Percentiles rank a stretch among this genome's conserved stretches.
phyloP scores from a whole-genome alignment of 257 asterid genomes.

The Nicotiana benthamiana region DNA sequence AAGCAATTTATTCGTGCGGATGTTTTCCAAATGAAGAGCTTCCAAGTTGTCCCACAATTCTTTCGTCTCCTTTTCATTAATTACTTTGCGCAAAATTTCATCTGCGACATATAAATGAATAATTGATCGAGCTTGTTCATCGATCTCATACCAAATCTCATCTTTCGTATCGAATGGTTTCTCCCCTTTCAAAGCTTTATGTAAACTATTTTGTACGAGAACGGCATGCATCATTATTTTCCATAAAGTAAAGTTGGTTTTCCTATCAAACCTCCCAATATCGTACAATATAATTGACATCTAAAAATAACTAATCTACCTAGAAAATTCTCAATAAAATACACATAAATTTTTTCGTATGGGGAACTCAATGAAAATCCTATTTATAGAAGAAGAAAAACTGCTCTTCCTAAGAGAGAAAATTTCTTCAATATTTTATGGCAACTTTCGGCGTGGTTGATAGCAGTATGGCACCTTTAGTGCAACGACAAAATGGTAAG shows the following conservation, averaged over 20 bases:
- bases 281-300: not conserved
- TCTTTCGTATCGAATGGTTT: not conserved
- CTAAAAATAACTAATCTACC: not conserved
- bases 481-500: too few relatives aligned
- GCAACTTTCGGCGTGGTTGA: too few relatives aligned
- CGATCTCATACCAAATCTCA: not conserved
- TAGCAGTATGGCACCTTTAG: too few relatives aligned
- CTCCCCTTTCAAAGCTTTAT: not conserved
- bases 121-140: not conserved
- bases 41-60: conserved; percentile 4
- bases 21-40: not conserved
- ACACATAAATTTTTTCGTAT: too few relatives aligned
- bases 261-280: not conserved
- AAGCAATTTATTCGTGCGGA: not conserved
- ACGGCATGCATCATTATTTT: not conserved
- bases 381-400: too few relatives aligned
- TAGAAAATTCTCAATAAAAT: too few relatives aligned
- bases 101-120: not conserved
- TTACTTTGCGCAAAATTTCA: not conserved
- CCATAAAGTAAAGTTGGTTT: not conserved
- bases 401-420: too few relatives aligned
- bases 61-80: not conserved
- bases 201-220: not conserved
- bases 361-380: too few relatives aligned
- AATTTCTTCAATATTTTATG: too few relatives aligned